Base-by-base conservation (phyloP, 2,329 filamentous ascomycete species). In the Fusarium tanahbumbuense region DNA sequence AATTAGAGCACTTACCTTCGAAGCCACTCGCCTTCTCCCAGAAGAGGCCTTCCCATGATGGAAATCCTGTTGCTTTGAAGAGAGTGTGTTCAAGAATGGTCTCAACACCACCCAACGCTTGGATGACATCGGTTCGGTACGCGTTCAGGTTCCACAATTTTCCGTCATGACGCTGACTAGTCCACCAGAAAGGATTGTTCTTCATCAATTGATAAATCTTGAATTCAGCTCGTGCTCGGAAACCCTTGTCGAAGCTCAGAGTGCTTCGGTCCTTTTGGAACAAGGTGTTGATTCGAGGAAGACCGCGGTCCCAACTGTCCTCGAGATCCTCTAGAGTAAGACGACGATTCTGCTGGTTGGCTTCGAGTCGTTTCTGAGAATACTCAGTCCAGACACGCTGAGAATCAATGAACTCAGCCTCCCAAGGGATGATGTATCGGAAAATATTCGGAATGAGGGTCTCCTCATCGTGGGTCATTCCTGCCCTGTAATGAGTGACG, bases 161-260 rank as follows among this genome's bases (percentile, higher is more conserved):
- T 78, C 96, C 96, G 76, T 99, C 96, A 76, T 99, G 97, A 41
- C 96, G 87, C 80, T 98, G 95, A 76, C 93, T 97, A 6, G 96
- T 99, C 96, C 96, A 99, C 94, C 94, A 98, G 86, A 98, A 98
- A 0, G 96, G 96, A 78, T 98, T 98, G 82, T 92, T 97, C 88
- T 97, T 98, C 95, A 99, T 98, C 65, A 98, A 86, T 80, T 98
- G 95, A 78, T 98, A 99, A 30, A 96, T 91, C 85, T 99, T 99
- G 85, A 99, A 99, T 79, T 99, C 96, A 13, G 95, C 93, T 56
- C 96, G 88, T 16, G 94, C 91, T 73, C 96, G 91, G 90, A 98
- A 99, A 57, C 96, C 96, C 83, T 99, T 99, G 84, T 99, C 96
- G 77, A 99, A 99, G 76, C 93, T 97, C 69, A 99, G 87, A 0